phyloP scores from a whole-genome alignment of 345 rosid genomes.

The Populus simonii region DNA sequence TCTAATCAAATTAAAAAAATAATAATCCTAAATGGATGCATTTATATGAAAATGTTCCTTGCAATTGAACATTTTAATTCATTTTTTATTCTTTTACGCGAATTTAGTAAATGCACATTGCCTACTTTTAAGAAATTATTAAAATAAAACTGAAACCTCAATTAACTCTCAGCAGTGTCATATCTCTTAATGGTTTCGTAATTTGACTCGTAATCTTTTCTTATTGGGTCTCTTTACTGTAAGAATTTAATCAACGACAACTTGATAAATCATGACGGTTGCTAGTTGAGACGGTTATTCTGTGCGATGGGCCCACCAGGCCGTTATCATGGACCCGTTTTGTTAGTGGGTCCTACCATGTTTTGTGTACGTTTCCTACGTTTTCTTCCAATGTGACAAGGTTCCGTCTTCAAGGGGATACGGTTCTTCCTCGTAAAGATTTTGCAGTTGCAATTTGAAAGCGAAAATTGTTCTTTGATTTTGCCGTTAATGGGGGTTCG shows the following conservation, averaged over 20 bases:
- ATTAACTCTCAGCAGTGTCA: background rate
- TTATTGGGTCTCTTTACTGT: too few relatives aligned
- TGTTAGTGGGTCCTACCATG: background rate
- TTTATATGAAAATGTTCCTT: too few relatives aligned
- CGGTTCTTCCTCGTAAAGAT: background rate
- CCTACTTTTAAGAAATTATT: too few relatives aligned
- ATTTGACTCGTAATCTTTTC: background rate
- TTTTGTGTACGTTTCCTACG: background rate
- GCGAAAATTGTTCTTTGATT: slow-evolving; percentile 31
- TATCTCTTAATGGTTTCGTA: background rate
- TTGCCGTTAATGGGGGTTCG: slow-evolving; percentile 52
- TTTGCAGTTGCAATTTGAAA: slow-evolving; percentile 10
- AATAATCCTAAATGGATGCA: too few relatives aligned
- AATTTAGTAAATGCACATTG: too few relatives aligned
- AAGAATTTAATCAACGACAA: too few relatives aligned
- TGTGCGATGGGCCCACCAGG: background rate
- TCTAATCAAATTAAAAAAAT: too few relatives aligned
- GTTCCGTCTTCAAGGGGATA: slow-evolving; percentile 23
- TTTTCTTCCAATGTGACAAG: background rate
- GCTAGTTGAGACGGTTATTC: background rate
- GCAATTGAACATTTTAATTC: too few relatives aligned
- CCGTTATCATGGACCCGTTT: background rate
- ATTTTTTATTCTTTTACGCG: too few relatives aligned
- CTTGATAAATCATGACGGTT: background rate
- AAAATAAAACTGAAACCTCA: background rate